A percentile compares a stretch with the other conserved stretches of the same genome.
phyloP scores from a whole-genome alignment of 2,329 filamentous ascomycete genomes.

The Coniochaeta sp. region DNA sequence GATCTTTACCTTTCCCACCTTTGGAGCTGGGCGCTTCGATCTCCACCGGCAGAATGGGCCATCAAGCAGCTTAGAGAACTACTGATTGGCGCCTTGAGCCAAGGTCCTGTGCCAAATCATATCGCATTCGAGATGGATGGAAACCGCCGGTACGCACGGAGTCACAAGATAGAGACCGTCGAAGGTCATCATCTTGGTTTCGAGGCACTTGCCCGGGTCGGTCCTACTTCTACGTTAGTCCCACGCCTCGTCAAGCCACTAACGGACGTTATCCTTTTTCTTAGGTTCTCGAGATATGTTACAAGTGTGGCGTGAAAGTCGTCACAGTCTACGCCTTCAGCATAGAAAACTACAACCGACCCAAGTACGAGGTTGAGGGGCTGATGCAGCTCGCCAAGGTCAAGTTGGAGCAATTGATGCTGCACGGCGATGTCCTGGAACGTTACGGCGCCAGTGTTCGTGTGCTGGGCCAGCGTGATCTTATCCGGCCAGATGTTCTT shows the following conservation, averaged over 20 bases:
- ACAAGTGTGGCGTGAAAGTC: constrained; percentile 92
- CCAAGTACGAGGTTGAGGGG: constrained; percentile 92
- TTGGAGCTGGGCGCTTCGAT: constrained; percentile 69
- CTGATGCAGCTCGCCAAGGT: constrained; percentile 97
- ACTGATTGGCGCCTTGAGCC: constrained; percentile 78
- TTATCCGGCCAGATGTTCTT: constrained; percentile 81
- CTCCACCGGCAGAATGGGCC: constrained; percentile 88
- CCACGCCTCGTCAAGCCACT: constrained; percentile 10
- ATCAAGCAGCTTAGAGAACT: constrained; percentile 72
- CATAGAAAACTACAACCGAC: constrained; percentile 97
- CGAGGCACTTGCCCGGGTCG: constrained; percentile 80
- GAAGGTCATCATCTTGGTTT: constrained; percentile 96
- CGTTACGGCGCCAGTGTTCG: constrained; percentile 84
- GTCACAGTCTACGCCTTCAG: constrained; percentile 98
- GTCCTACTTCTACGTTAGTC: constrained; percentile 18
- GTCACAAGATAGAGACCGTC: constrained; percentile 88
- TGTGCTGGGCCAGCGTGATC: constrained; percentile 73
- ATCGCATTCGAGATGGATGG: constrained; percentile 99
- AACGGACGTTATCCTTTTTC: background rate
- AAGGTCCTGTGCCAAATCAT: constrained; percentile 89
- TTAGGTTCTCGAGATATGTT: constrained; percentile 95
- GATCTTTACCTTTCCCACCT: constrained; percentile 42
- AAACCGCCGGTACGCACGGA: constrained; percentile 85
- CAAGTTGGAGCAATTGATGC: constrained; percentile 83
- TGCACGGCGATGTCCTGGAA: constrained; percentile 89